Base-by-base conservation (phyloP, 345 rosid species). In the Linum tenue region DNA sequence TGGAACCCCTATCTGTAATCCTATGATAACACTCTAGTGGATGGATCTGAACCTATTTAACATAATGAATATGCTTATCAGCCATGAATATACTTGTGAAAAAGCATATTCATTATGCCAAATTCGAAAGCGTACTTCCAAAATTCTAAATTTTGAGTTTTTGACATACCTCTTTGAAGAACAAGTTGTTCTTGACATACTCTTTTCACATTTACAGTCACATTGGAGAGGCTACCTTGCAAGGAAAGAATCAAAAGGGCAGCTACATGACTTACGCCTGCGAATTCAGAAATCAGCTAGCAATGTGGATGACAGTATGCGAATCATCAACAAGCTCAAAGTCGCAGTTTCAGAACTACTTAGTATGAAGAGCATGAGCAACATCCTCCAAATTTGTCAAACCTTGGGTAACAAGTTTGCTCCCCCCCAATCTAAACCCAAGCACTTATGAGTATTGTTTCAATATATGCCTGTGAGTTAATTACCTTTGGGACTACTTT, bases 331-430 rank as follows among this genome's bases (percentile, higher is more conserved):
- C 81, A 85, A 80, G 73, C 98, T 92, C 71, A 71, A 80, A 41
- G 67, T 76, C 9, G 98, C 98, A 53, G 85, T 90, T 62, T 84
- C 85, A 2, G 97, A 90, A 72, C 79, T 92, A 66, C 78, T 76
- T 7, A 86, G 73, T 81, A 79, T 81, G 85, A 87, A 82, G 76
- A 92, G 90, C 50, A 78, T 88, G 76, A 82, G 85, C 60, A 82
- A 84, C 73, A 86, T 92, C 78, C 94, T 92, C 70, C 94, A 87
- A 74, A 85, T 72, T 43, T 85, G 97, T 71, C 87, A 89, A 68
- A 88, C 85, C 50, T 75, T 92, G 66, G 90, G 98, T 90, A 66
- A 75, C 84, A 69, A 42, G 56, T 37, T 5, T 60, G 10, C 39
- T 39, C 3, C 31, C 31, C 31, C 31, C 31, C 31, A 22, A 22